phyloP scores from a whole-genome alignment of 208 protist genomes.

The Angomonas desouzai region DNA sequence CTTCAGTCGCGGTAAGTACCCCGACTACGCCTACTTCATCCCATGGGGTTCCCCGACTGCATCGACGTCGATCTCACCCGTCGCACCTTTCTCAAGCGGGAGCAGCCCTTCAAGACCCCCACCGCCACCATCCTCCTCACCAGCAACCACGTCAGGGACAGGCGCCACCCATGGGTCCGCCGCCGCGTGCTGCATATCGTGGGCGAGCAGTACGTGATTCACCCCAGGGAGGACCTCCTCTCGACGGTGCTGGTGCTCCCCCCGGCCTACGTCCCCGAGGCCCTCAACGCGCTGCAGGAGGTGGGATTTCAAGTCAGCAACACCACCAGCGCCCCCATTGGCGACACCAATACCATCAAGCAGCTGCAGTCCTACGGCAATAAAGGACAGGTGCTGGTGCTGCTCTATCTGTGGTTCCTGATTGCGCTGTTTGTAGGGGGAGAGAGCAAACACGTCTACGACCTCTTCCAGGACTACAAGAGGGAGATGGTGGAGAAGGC shows the following conservation, averaged over 20 bases:
- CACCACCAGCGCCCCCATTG: constrained; percentile 44
- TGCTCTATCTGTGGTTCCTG: constrained; percentile 77
- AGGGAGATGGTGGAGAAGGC: constrained; percentile 72
- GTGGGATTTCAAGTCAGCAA: constrained; percentile 71
- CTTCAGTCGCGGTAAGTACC: constrained; percentile 46
- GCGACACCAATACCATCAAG: constrained; percentile 41
- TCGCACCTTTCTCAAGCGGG: constrained; percentile 64
- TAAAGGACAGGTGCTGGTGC: constrained; percentile 53
- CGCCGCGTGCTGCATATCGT: constrained; percentile 58
- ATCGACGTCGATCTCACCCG: constrained; percentile 75
- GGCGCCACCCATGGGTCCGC: constrained; percentile 62
- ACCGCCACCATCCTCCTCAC: constrained; percentile 59
- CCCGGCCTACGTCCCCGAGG: constrained; percentile 51
- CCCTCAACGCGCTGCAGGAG: constrained; percentile 64
- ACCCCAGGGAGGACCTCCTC: constrained; percentile 64
- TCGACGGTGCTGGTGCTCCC: constrained; percentile 79
- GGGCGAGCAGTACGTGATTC: constrained; percentile 73
- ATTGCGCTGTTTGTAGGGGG: constrained; percentile 62
- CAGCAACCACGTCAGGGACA: constrained; percentile 51
- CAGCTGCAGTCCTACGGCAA: constrained; percentile 61
- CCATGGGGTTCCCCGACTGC: constrained; percentile 79
- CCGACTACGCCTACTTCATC: constrained; percentile 83
- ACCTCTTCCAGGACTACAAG: constrained; percentile 75
- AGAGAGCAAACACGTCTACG: constrained; percentile 47
- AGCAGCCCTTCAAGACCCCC: constrained; percentile 75